These are phyloP conservation scores for Phytopythium litorale DNA, from an alignment of 352 stramenopile genomes.

Conservation along the genomic window DNA sequence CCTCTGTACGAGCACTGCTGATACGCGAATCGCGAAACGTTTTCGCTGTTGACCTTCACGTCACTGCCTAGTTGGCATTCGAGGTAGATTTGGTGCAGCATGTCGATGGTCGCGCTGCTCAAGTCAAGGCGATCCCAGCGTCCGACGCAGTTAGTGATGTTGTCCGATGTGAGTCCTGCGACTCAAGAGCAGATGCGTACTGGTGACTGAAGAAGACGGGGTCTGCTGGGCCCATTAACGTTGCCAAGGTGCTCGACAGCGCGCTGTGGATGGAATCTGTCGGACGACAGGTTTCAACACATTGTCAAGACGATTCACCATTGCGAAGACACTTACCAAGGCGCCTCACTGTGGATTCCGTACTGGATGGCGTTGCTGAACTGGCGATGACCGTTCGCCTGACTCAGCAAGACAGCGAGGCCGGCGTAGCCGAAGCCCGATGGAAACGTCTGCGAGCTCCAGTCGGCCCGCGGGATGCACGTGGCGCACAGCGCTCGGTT, in stretches of 20 bases:
- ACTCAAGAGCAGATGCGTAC: constrained; percentile 24
- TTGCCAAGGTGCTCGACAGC: constrained; percentile 28
- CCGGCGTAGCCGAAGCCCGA: constrained; percentile 34
- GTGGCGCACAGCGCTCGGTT: constrained; percentile 19
- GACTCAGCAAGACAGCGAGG: constrained; percentile 22
- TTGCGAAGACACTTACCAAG: neutral
- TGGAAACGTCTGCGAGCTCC: constrained; percentile 28
- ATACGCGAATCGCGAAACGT: constrained; percentile 28
- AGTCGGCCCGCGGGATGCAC: constrained; percentile 37
- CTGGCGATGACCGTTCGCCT: constrained; percentile 22
- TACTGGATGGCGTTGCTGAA: constrained; percentile 37
- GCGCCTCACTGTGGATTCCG: constrained; percentile 40
- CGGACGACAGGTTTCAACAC: neutral
- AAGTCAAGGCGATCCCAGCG: neutral
- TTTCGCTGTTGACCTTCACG: constrained; percentile 20
- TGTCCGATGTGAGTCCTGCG: neutral
- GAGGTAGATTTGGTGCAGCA: constrained; percentile 34
- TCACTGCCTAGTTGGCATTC: constrained; percentile 38
- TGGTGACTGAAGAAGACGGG: constrained; percentile 51
- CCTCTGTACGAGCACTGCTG: constrained; percentile 25
- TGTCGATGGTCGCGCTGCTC: constrained; percentile 30
- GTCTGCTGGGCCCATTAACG: constrained; percentile 30
- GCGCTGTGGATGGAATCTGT: constrained; percentile 42
- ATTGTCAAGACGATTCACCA: neutral
- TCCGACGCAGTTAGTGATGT: neutral